A percentile compares a stretch with the other conserved stretches of the same genome.
These are phyloP conservation scores for Pholiota adiposa DNA, from an alignment of 1,284 basidiomycete genomes.

Conservation along the genomic window DNA sequence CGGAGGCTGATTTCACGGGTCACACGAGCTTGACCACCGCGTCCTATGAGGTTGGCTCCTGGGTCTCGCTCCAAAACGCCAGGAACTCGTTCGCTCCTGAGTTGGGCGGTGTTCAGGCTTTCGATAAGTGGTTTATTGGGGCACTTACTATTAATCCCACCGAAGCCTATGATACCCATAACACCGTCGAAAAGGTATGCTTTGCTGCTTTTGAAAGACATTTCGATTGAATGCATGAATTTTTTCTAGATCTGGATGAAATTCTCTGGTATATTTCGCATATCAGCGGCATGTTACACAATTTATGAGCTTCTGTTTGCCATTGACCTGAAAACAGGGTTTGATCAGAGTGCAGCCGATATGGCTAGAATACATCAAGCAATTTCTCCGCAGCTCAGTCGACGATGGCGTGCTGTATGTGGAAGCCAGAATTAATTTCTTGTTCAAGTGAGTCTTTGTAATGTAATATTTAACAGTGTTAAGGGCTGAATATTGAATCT, in stretches of 20 bases:
- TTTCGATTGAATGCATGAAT: neutral
- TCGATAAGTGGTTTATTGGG: conserved; percentile 66
- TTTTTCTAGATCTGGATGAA: conserved; percentile 77
- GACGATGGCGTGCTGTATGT: conserved; percentile 77
- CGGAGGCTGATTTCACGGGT: conserved; percentile 36
- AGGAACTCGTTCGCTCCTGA: conserved; percentile 51
- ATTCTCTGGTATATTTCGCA: conserved; percentile 56
- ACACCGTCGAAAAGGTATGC: conserved; percentile 63
- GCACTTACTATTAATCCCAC: conserved; percentile 66
- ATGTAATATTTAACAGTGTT: too few species aligned
- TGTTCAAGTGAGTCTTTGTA: conserved; percentile 46
- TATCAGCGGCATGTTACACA: conserved; percentile 46
- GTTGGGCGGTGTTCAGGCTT: conserved; percentile 64
- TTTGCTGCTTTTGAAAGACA: neutral
- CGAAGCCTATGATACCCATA: conserved; percentile 73
- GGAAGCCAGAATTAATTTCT: conserved; percentile 74
- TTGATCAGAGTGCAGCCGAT: conserved; percentile 61
- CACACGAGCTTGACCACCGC: conserved; percentile 45
- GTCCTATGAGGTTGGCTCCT: conserved; percentile 47
- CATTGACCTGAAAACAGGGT: conserved; percentile 37
- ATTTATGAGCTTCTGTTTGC: neutral
- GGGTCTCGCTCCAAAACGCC: conserved; percentile 60
- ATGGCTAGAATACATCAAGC: conserved; percentile 59
- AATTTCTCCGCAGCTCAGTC: conserved; percentile 66
- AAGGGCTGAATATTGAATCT: neutral